A percentile compares a stretch with the other conserved stretches of the same genome.
phyloP scores from a whole-genome alignment of 768 basidiomycete genomes.

The Stropharia rugosoannulata region DNA sequence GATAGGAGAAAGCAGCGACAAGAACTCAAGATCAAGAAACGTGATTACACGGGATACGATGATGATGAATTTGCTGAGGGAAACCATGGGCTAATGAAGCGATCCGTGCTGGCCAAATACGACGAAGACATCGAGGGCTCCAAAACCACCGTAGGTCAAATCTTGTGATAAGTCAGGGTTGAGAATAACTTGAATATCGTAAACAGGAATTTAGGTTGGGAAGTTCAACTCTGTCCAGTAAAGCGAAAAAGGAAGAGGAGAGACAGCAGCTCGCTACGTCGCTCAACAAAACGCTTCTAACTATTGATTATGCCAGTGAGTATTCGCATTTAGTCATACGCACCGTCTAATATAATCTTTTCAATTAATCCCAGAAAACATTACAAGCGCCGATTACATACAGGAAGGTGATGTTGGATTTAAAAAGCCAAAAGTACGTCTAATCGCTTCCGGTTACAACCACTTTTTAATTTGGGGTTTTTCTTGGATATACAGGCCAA shows the following conservation, averaged over 20 bases:
- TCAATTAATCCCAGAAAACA: conserved; percentile 57
- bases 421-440: conserved; percentile 85
- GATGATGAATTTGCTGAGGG: conserved; percentile 89
- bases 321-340: conserved; percentile 13
- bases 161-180: not conserved
- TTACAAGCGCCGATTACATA: conserved; percentile 84
- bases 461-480: conserved; percentile 9
- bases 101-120: conserved; percentile 86
- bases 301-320: conserved; percentile 90
- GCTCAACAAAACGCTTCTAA: conserved; percentile 78
- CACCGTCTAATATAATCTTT: conserved; percentile 14
- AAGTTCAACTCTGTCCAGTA: conserved; percentile 38
- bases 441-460: not conserved
- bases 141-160: conserved; percentile 57
- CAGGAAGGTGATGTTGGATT: conserved; percentile 92
- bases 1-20: conserved; percentile 77
- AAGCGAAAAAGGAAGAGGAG: conserved; percentile 41
- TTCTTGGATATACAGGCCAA: no score
- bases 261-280: conserved; percentile 53
- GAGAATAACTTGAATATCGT: not conserved
- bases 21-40: conserved; percentile 85
- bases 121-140: conserved; percentile 85
- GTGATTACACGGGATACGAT: conserved; percentile 93
- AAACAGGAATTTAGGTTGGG: conserved; percentile 87
- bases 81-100: conserved; percentile 69